A percentile compares a stretch with the other conserved stretches of the same genome.
Conservation (phyloP, 169 alveolate species). For the Theileria annulata region DNA sequence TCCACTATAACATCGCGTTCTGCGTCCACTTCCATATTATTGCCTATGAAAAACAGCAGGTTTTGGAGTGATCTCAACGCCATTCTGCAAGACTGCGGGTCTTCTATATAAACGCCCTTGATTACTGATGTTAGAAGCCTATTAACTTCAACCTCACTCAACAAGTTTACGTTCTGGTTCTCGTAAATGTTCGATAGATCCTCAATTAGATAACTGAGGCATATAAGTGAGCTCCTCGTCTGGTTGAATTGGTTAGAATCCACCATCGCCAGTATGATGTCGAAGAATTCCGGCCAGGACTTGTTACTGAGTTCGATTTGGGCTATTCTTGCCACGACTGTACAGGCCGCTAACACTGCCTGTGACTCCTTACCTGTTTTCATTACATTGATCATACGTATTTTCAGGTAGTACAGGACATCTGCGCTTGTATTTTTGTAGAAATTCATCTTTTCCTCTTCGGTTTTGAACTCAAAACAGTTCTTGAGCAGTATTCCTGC, state of each 20-base stretch:
- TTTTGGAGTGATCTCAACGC: constrained; percentile 71
- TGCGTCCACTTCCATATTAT: constrained; percentile 68
- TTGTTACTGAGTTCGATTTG: constrained; percentile 80
- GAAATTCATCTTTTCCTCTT: constrained; percentile 75
- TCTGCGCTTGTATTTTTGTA: constrained; percentile 74
- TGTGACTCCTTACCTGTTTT: constrained; percentile 73
- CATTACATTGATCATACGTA: constrained; percentile 70
- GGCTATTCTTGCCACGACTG: constrained; percentile 82
- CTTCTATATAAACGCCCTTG: constrained; percentile 73
- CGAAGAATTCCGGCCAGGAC: constrained; percentile 85
- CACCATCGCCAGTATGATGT: constrained; percentile 77
- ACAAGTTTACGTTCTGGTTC: constrained; percentile 68
- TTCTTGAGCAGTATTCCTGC: constrained; percentile 84
- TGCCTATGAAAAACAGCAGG: constrained; percentile 68
- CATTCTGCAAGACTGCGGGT: constrained; percentile 66
- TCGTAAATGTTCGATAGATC: constrained; percentile 76
- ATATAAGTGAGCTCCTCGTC: constrained; percentile 73
- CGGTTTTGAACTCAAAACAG: constrained; percentile 76
- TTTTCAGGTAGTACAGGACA: constrained; percentile 70
- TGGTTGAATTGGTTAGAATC: constrained; percentile 70
- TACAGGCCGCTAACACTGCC: constrained; percentile 81
- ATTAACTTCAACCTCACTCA: constrained; percentile 67
- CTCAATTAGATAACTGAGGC: constrained; percentile 82
- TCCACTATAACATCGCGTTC: constrained; percentile 76
- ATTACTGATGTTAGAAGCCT: constrained; percentile 72